Conservation (phyloP, 2,329 filamentous ascomycete species). For the Rutstroemia sp. region DNA sequence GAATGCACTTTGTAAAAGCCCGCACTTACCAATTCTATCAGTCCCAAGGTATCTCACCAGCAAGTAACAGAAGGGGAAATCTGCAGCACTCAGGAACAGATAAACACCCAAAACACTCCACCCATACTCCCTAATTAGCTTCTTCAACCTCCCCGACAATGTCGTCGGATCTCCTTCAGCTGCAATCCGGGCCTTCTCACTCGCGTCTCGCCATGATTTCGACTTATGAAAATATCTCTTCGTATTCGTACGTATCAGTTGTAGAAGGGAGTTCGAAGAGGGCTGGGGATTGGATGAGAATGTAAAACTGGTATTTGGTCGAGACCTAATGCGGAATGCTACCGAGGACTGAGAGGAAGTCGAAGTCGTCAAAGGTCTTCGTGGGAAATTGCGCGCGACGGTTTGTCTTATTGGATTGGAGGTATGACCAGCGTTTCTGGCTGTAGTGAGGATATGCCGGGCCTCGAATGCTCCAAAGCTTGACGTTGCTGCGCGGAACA, state of each 20-base stretch:
- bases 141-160: slow-evolving; percentile 49
- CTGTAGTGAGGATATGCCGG: neutral
- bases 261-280: slow-evolving; percentile 12
- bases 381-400: neutral
- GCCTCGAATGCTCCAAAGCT: neutral
- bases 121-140: slow-evolving; percentile 85
- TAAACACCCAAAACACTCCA: slow-evolving; percentile 94
- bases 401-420: neutral
- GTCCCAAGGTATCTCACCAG: slow-evolving; percentile 77
- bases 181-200: slow-evolving; percentile 10
- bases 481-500: neutral
- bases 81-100: slow-evolving; percentile 69
- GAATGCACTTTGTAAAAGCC: slow-evolving; percentile 7
- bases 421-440: neutral
- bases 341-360: neutral
- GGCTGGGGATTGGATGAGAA: neutral
- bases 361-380: neutral
- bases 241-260: slow-evolving; percentile 18
- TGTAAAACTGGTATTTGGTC: slow-evolving; percentile 1
- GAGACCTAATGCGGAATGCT: neutral
- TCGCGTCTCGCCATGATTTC: slow-evolving; percentile 14
- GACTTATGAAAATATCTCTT: slow-evolving; percentile 19
- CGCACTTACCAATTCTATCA: slow-evolving; percentile 69
- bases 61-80: slow-evolving; percentile 93
- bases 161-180: slow-evolving; percentile 15